Percentiles rank a stretch among this genome's conserved stretches.
Evolutionary conservation across 768 basidiomycete genomes (phyloP).

Genomic region (Amanita pallidorosea): DNA sequence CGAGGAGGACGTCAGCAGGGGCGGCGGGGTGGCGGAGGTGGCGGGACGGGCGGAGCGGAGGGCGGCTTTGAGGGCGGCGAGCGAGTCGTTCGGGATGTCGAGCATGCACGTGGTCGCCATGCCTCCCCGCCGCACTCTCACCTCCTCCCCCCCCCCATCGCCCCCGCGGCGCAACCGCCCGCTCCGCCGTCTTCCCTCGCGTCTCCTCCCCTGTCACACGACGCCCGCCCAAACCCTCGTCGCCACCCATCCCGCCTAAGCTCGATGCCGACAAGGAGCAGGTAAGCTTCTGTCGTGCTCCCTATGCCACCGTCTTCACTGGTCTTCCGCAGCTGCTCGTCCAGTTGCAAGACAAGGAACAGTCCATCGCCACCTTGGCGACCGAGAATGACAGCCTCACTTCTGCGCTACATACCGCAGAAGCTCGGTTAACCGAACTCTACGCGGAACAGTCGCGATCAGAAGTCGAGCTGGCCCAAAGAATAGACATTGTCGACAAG

Average conservation of each 20-base stretch:
- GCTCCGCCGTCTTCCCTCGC: slow-evolving; percentile 55
- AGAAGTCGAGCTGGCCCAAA: slow-evolving; percentile 73
- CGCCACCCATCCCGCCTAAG: slow-evolving; percentile 50
- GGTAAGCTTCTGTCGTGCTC: slow-evolving; percentile 27
- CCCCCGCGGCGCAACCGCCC: slow-evolving; percentile 49
- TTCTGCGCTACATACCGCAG: slow-evolving; percentile 56
- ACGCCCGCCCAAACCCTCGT: slow-evolving; percentile 33
- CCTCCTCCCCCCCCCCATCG: slow-evolving; percentile 33
- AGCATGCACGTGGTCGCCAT: slow-evolving; percentile 17
- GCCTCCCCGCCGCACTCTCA: slow-evolving; percentile 25
- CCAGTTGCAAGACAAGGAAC: slow-evolving; percentile 71
- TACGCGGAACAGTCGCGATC: slow-evolving; percentile 74
- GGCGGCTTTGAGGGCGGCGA: slow-evolving; percentile 5
- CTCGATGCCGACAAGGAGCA: slow-evolving; percentile 79
- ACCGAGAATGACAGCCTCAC: slow-evolving; percentile 55
- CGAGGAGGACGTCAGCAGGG: slow-evolving; percentile 48
- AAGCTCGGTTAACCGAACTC: slow-evolving; percentile 65
- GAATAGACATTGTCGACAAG: slow-evolving; percentile 78
- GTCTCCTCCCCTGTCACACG: slow-evolving; percentile 37
- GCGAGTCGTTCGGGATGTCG: slow-evolving; percentile 4
- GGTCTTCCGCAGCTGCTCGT: slow-evolving; percentile 48
- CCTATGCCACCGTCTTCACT: slow-evolving; percentile 4
- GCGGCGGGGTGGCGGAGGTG: slow-evolving; percentile 9
- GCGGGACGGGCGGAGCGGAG: slow-evolving; percentile 4
- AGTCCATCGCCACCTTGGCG: slow-evolving; percentile 47